Percentiles rank a stretch among this genome's conserved stretches.
Evolutionary conservation across 1,139 yeast genomes (phyloP).

Genomic region (Hanseniaspora gamundiae): DNA sequence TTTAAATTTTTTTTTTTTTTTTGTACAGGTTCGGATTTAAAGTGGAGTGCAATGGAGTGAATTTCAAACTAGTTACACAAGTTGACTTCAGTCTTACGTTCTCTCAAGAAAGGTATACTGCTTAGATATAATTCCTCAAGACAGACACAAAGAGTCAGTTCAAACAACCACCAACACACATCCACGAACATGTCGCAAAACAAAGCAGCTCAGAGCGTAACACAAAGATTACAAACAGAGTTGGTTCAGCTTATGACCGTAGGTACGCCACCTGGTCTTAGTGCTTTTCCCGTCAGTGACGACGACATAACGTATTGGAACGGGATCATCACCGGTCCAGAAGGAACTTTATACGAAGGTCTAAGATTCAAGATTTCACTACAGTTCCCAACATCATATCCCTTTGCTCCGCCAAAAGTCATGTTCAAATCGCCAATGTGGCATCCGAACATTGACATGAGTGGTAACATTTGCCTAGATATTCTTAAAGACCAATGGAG

Average conservation of each 20-base stretch:
- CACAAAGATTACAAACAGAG: constrained; percentile 38
- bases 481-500: constrained; percentile 52
- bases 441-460: constrained; percentile 61
- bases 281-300: constrained; percentile 42
- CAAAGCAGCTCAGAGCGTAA: constrained; percentile 13
- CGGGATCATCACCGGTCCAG: constrained; percentile 53
- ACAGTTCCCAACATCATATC: constrained; percentile 48
- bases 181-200: background rate
- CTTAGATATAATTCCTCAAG: no score
- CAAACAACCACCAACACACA: background rate
- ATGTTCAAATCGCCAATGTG: constrained; percentile 54
- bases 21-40: no score
- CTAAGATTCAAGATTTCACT: constrained; percentile 41
- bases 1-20: no score
- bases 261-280: constrained; percentile 33
- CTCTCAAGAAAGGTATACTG: no score
- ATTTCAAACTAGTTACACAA: no score
- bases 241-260: constrained; percentile 40
- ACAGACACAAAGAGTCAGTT: no score
- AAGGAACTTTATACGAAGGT: constrained; percentile 47
- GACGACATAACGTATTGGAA: constrained; percentile 46
- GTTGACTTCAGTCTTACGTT: no score
- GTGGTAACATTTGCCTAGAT: constrained; percentile 36
- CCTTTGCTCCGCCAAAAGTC: constrained; percentile 49
- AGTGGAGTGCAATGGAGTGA: background rate